Conservation (phyloP, 2,329 filamentous ascomycete species). For the Lanzia echinophila region DNA sequence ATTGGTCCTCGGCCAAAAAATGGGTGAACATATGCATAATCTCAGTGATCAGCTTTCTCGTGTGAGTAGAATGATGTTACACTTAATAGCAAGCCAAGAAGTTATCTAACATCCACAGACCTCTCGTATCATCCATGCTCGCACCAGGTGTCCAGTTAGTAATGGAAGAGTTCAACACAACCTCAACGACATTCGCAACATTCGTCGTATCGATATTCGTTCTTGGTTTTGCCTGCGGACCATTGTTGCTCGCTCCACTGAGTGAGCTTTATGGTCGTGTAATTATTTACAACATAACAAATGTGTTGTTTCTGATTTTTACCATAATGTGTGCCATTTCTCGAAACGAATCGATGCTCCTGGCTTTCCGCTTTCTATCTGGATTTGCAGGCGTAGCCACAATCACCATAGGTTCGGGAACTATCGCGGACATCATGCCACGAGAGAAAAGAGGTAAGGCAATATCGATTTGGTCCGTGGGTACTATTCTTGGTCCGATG, state of each 20-base stretch:
- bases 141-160: conserved; percentile 42
- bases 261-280: conserved; percentile 53
- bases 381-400: conserved; percentile 49
- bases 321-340: conserved; percentile 40
- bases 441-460: conserved; percentile 50
- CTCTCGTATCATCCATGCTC: conserved; percentile 43
- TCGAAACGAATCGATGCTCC: conserved; percentile 39
- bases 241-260: conserved; percentile 51
- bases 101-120: conserved; percentile 17
- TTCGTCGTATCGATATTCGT: neutral
- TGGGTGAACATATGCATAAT: conserved; percentile 13
- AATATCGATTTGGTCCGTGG: conserved; percentile 45
- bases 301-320: conserved; percentile 42
- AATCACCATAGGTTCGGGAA: conserved; percentile 54
- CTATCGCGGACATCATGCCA: conserved; percentile 57
- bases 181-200: conserved; percentile 40
- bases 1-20: conserved; percentile 17
- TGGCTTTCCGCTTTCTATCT: conserved; percentile 52
- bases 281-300: conserved; percentile 44
- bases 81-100: neutral
- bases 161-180: conserved; percentile 39
- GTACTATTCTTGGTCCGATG: conserved; percentile 34
- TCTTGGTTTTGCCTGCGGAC: conserved; percentile 42
- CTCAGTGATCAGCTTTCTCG: conserved; percentile 15
- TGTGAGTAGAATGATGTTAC: neutral